Evolutionary conservation across 2,329 filamentous ascomycete genomes (phyloP).

Genomic region (Talaromyces sp.): DNA sequence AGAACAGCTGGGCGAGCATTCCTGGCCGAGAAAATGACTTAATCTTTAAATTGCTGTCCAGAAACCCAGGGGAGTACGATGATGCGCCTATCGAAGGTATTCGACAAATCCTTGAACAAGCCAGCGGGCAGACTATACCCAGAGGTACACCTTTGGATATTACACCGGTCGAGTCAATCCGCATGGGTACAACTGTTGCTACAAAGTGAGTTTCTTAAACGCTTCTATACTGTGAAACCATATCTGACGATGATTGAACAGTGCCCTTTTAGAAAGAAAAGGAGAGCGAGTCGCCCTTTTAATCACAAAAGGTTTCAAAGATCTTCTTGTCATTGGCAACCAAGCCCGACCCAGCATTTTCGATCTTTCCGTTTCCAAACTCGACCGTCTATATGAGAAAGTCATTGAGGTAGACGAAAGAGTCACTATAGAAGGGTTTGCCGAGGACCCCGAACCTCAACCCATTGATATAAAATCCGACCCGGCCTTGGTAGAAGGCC

Average conservation of each 20-base stretch:
- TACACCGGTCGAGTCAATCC: slow-evolving; percentile 49
- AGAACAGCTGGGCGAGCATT: slow-evolving; percentile 20
- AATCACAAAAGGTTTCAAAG: slow-evolving; percentile 77
- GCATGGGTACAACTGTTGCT: slow-evolving; percentile 88
- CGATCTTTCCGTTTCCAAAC: slow-evolving; percentile 75
- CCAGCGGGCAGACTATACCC: slow-evolving; percentile 20
- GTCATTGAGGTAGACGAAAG: slow-evolving; percentile 26
- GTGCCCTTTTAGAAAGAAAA: slow-evolving; percentile 79
- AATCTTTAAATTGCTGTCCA: slow-evolving; percentile 29
- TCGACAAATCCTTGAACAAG: slow-evolving; percentile 59
- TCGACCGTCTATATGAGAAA: slow-evolving; percentile 49
- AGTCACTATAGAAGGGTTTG: slow-evolving; percentile 48
- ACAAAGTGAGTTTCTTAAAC: slow-evolving; percentile 55
- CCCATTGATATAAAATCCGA: slow-evolving; percentile 21
- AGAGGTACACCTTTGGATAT: slow-evolving; percentile 21
- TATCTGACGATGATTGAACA: slow-evolving; percentile 59
- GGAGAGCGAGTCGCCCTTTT: slow-evolving; percentile 79
- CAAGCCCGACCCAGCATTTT: slow-evolving; percentile 83
- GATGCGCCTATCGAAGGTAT: slow-evolving; percentile 71
- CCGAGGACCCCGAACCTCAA: slow-evolving; percentile 25
- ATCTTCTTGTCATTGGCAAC: slow-evolving; percentile 82
- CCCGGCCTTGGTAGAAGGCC: slow-evolving; percentile 41
- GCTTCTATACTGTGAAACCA: neutral
- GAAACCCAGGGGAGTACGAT: slow-evolving; percentile 26
- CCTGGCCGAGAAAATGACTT: slow-evolving; percentile 24